Evolutionary conservation across 257 asterid species (phyloP).

Genomic region (Solanum medicagineum): DNA sequence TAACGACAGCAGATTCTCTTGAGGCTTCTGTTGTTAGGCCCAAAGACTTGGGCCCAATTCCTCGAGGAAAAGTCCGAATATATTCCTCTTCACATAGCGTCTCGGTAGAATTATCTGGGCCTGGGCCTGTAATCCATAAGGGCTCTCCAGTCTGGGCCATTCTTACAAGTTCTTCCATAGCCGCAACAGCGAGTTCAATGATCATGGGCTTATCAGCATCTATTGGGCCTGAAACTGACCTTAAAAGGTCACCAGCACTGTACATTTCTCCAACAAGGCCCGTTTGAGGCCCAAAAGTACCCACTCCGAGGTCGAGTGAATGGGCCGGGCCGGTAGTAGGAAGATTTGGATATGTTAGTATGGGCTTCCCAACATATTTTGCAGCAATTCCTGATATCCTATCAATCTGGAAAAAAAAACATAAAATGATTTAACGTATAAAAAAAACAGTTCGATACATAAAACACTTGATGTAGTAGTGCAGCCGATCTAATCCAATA

Average conservation of each 20-base stretch:
- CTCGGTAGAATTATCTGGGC: conserved; percentile 21
- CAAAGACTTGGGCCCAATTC: conserved; percentile 83
- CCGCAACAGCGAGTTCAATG: conserved; percentile 67
- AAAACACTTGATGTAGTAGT: background rate
- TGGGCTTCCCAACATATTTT: conserved; percentile 59
- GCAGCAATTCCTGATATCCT: conserved; percentile 74
- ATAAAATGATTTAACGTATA: background rate
- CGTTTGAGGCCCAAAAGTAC: conserved; percentile 30
- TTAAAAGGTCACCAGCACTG: conserved; percentile 39
- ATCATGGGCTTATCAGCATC: conserved; percentile 65
- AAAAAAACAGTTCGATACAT: background rate
- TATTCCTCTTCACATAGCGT: conserved; percentile 63
- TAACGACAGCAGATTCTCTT: conserved; percentile 76
- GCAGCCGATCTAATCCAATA: background rate
- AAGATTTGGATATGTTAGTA: conserved; percentile 44
- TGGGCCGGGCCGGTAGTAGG: conserved; percentile 26
- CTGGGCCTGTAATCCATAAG: conserved; percentile 33
- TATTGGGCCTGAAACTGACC: conserved; percentile 47
- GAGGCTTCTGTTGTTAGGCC: conserved; percentile 89
- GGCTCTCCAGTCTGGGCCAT: conserved; percentile 64
- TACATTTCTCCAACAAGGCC: conserved; percentile 38
- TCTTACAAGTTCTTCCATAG: conserved; percentile 66
- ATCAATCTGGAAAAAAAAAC: conserved; percentile 29
- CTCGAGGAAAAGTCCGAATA: conserved; percentile 57
- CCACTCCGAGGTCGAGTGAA: conserved; percentile 47